phyloP scores from a whole-genome alignment of 208 protist genomes.

The Kentomonas sorsogonicus region DNA sequence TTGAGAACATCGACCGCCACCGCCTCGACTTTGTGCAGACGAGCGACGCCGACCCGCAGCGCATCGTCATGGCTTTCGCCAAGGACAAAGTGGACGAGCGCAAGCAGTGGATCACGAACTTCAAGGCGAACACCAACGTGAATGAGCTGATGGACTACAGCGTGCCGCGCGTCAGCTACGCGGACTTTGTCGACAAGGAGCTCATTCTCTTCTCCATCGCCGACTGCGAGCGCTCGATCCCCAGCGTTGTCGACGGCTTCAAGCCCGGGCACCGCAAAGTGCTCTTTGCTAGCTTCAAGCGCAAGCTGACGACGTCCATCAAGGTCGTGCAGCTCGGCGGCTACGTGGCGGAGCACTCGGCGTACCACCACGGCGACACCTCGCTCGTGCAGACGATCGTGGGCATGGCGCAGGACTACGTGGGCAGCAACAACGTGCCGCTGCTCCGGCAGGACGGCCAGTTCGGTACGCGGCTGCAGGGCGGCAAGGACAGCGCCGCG shows the following conservation, averaged over 20 bases:
- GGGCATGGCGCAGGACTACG: conserved; percentile 98
- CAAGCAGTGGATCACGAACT: conserved; percentile 97
- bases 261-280: conserved; percentile 99
- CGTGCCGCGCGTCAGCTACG: conserved; percentile 83
- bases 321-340: conserved; percentile 99
- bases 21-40: conserved; percentile 94
- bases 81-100: conserved; percentile 97
- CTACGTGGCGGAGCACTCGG: conserved; percentile 98
- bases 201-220: conserved; percentile 99
- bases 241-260: conserved; percentile 97
- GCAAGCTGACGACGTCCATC: conserved; percentile 97
- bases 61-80: conserved; percentile 98
- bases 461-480: conserved; percentile 98
- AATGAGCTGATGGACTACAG: conserved; percentile 90
- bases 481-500: conserved; percentile 98
- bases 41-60: conserved; percentile 80
- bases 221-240: conserved; percentile 94
- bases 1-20: conserved; percentile 97
- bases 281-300: conserved; percentile 99
- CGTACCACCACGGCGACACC: conserved; percentile 99
- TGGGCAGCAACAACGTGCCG: conserved; percentile 99
- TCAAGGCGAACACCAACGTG: conserved; percentile 79
- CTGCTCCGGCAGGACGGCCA: conserved; percentile 97
- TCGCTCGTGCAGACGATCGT: conserved; percentile 98
- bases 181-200: conserved; percentile 99